Evolutionary conservation across 495 filamentous ascomycete species (phyloP), one percentile per base, ranked within the genome.

Genomic region (Daldinia childiae): DNA sequence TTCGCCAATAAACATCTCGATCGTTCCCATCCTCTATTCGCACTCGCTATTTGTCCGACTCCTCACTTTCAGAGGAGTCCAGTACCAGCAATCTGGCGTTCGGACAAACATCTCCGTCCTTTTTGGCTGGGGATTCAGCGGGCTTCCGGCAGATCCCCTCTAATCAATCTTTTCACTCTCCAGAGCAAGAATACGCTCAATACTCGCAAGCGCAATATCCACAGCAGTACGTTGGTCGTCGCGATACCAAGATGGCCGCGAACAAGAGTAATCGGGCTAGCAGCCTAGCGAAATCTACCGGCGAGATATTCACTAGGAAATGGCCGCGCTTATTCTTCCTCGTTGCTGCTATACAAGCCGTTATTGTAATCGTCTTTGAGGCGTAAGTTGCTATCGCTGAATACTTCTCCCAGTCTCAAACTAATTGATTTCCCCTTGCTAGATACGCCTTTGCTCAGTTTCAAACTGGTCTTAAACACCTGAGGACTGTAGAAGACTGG

Each of bases 291-390:
- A 77, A 74, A 62, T 72, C 74, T 58, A 79, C 72, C n/a, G 66
- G 66, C 59, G 72, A 76, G 63, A 78, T 89, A 71, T 89, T 95
- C 58, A 91, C 88, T 74, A 90, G 92, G 4, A 83, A 83, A 73
- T 99, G 96, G 96, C 93, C 93, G 3, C 95, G 93, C 89, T 80
- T 88, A 62, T 98, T 98, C 77, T 85, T 94, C 74, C 75, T 90
- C 68, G 83, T 92, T 41, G 89, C 94, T 32, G 78, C 90, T 39
- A 41, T 93, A 48, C 96, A 99, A 79, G 90, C 92, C 39, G 78
- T 90, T 32, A 87, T 95, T 52, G 90, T 90, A 32, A 85, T 98
- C 64, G 90, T 86, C 5, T 89, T 97, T 52, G 93, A 99, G 87
- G 86, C 89, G 93, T 98, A 87, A 77, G 94, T 85, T 55, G 32